These are phyloP conservation scores for Phytophthora niederhauseri DNA, from an alignment of 352 stramenopile species.

Conservation along the genomic window DNA sequence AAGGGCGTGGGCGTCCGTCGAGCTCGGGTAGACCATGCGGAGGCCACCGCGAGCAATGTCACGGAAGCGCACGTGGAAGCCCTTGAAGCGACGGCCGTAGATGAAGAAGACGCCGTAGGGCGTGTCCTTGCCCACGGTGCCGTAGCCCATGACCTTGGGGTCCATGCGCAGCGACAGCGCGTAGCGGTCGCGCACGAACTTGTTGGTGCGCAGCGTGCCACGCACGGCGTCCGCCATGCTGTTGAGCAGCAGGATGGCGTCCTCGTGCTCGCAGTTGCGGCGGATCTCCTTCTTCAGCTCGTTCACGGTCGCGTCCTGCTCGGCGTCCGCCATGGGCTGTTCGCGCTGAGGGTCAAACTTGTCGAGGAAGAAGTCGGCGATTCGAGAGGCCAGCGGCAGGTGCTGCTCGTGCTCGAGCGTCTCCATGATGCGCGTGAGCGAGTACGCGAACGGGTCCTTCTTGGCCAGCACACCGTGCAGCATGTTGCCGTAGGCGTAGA, in stretches of 20 bases:
- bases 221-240: constrained; percentile 78
- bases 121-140: constrained; percentile 84
- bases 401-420: constrained; percentile 92
- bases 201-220: constrained; percentile 83
- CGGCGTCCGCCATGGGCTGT: constrained; percentile 42
- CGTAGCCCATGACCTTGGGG: constrained; percentile 80
- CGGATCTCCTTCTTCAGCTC: constrained; percentile 79
- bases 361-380: constrained; percentile 96
- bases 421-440: constrained; percentile 94
- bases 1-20: constrained; percentile 59
- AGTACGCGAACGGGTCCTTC: constrained; percentile 95
- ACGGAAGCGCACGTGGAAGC: constrained; percentile 87
- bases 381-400: constrained; percentile 88
- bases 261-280: constrained; percentile 73
- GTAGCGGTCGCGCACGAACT: constrained; percentile 84
- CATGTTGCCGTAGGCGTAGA: constrained; percentile 96
- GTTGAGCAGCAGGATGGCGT: constrained; percentile 80
- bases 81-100: constrained; percentile 96
- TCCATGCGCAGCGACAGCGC: constrained; percentile 81
- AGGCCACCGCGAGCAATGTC: constrained; percentile 84
- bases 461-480: constrained; percentile 96
- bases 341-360: constrained; percentile 72
- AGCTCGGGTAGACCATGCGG: constrained; percentile 78
- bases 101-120: constrained; percentile 98
- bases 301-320: constrained; percentile 52